Evolutionary conservation across 257 asterid genomes (phyloP).

Genomic region (Solanum chmielewskii): DNA sequence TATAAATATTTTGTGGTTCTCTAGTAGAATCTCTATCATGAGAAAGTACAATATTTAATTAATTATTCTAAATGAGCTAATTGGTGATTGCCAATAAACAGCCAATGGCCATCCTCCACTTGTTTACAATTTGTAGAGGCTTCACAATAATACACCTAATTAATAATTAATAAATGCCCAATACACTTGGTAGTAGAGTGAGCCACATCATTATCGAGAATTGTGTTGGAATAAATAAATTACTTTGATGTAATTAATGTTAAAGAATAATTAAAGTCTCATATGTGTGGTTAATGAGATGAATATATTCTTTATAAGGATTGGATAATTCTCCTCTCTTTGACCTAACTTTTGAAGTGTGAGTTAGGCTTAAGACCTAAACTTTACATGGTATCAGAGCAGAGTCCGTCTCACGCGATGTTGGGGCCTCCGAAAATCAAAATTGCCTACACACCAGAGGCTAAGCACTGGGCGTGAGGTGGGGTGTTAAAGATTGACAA

Average conservation of each 20-base stretch:
- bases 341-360: no score
- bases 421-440: no score
- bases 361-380: no score
- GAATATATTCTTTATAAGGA: rapidly evolving
- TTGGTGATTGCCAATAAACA: not conserved
- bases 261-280: no score
- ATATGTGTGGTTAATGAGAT: no score
- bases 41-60: not conserved
- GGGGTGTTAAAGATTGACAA: no score
- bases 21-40: not conserved
- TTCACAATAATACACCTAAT: not conserved
- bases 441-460: no score
- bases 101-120: not conserved
- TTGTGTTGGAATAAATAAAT: not conserved
- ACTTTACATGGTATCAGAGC: no score
- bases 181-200: not conserved
- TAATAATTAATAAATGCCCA: not conserved
- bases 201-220: not conserved
- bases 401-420: no score
- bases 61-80: not conserved
- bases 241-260: no score
- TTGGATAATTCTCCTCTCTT: no score
- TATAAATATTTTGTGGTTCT: not conserved
- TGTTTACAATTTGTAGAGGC: not conserved
- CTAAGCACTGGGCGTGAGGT: no score